A percentile compares a stretch with the other conserved stretches of the same genome.
Evolutionary conservation across 371 early-diverging fungal species (phyloP).

Genomic region (Apophysomyces sp.): DNA sequence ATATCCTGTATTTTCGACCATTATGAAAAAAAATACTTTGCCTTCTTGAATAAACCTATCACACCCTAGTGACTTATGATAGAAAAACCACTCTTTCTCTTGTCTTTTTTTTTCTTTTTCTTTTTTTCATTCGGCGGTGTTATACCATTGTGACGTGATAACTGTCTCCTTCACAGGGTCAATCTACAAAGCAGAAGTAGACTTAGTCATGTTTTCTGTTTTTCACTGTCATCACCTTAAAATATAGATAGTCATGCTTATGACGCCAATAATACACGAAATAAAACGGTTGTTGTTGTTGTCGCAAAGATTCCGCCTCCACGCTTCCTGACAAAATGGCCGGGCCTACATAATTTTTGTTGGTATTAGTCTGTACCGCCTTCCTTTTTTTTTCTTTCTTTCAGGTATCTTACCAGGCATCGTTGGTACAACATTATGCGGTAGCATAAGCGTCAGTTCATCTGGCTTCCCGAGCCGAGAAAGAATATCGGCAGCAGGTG

Average conservation of each 20-base stretch:
- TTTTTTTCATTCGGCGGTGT: slow-evolving; percentile 10
- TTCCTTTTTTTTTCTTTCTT: no score
- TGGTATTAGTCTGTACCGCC: slow-evolving; percentile 2
- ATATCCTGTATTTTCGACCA: no score
- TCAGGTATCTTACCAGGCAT: slow-evolving; percentile 38
- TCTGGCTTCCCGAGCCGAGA: slow-evolving; percentile 55
- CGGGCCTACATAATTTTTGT: slow-evolving; percentile 17
- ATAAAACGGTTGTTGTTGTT: slow-evolving; percentile 34
- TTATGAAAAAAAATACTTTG: no score
- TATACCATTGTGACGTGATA: slow-evolving; percentile 46
- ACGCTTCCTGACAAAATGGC: slow-evolving; percentile 4
- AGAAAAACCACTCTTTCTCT: no score
- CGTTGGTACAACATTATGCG: slow-evolving; percentile 17
- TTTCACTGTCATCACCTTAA: slow-evolving; percentile 26
- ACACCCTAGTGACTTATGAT: no score
- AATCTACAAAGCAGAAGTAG: slow-evolving; percentile 17
- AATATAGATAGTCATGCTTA: slow-evolving; percentile 64
- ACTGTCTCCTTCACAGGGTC: slow-evolving; percentile 48
- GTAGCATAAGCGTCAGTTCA: slow-evolving; percentile 39
- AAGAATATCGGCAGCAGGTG: slow-evolving; percentile 41
- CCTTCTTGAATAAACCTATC: no score
- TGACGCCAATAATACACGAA: slow-evolving; percentile 65
- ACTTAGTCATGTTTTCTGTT: not conserved
- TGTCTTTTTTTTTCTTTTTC: no score
- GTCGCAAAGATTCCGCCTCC: slow-evolving; percentile 8